These are phyloP conservation scores for Amanita thiersii DNA, from an alignment of 768 basidiomycete species.

Conservation along the genomic window DNA sequence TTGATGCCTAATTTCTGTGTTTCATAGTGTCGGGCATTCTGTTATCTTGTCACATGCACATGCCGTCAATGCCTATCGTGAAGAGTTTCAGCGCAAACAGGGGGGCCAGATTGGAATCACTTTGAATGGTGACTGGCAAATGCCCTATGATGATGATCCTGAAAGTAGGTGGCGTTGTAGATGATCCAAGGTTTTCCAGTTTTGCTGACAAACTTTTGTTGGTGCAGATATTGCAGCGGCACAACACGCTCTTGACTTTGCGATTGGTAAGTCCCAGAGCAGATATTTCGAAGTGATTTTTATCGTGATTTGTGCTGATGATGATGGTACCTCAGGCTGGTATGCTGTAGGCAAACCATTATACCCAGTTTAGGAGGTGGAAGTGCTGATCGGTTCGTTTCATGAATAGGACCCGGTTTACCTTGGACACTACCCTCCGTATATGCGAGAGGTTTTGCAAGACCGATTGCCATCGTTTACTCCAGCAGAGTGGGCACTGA, in stretches of 20 bases:
- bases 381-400: background rate
- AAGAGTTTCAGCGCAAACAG: conserved; percentile 54
- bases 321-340: conserved; percentile 54
- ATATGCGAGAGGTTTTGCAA: conserved; percentile 47
- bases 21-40: conserved; percentile 61
- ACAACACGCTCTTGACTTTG: conserved; percentile 64
- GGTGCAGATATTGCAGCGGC: conserved; percentile 55
- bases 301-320: conserved; percentile 16
- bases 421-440: conserved; percentile 59
- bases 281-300: conserved; percentile 16
- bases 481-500: conserved; percentile 43
- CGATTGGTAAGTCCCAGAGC: conserved; percentile 49
- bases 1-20: too few species aligned
- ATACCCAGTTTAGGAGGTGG: background rate
- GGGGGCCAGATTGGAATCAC: conserved; percentile 73
- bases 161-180: conserved; percentile 45
- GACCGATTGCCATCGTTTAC: conserved; percentile 54
- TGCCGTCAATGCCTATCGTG: conserved; percentile 59
- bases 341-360: conserved; percentile 36
- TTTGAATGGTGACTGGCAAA: conserved; percentile 67
- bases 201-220: conserved; percentile 3
- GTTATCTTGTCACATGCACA: conserved; percentile 64
- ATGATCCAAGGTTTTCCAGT: background rate
- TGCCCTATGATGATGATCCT: conserved; percentile 61
- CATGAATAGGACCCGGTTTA: conserved; percentile 53